Evolutionary conservation across 495 filamentous ascomycete genomes (phyloP).

Genomic region (Penicillium alfredii): DNA sequence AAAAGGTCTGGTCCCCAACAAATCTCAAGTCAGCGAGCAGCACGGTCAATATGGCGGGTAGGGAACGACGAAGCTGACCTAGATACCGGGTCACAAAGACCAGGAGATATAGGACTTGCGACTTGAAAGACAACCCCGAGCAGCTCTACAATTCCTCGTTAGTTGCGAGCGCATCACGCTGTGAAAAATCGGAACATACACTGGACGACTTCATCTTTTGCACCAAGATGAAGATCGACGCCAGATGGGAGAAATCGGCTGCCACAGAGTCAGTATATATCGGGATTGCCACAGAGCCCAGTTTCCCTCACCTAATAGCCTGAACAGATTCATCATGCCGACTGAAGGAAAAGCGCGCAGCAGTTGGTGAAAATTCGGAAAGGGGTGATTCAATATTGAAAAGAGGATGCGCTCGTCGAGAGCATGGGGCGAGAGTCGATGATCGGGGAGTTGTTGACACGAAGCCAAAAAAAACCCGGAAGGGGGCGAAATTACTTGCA

Average conservation of each 20-base stretch:
- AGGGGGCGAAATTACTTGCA: constrained; percentile 15
- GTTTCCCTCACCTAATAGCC: constrained; percentile 62
- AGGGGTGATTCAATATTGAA: no score
- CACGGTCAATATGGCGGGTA: background rate
- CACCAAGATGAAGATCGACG: constrained; percentile 89
- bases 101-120: constrained; percentile 85
- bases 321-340: constrained; percentile 77
- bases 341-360: background rate
- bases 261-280: constrained; percentile 6
- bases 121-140: constrained; percentile 96
- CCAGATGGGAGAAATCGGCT: constrained; percentile 93
- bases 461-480: constrained; percentile 17
- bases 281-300: constrained; percentile 9
- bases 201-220: constrained; percentile 92
- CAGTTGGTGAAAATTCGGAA: no score
- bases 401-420: no score
- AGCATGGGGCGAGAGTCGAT: constrained; percentile 1
- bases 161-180: background rate
- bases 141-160: constrained; percentile 62
- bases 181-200: constrained; percentile 43
- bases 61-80: constrained; percentile 48
- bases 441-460: constrained; percentile 26
- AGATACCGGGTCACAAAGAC: constrained; percentile 93
- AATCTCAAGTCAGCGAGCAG: constrained; percentile 3
- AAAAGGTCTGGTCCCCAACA: constrained; percentile 61